Conservation (phyloP, 805 yeast species). For the Ascoidea asiatica region DNA sequence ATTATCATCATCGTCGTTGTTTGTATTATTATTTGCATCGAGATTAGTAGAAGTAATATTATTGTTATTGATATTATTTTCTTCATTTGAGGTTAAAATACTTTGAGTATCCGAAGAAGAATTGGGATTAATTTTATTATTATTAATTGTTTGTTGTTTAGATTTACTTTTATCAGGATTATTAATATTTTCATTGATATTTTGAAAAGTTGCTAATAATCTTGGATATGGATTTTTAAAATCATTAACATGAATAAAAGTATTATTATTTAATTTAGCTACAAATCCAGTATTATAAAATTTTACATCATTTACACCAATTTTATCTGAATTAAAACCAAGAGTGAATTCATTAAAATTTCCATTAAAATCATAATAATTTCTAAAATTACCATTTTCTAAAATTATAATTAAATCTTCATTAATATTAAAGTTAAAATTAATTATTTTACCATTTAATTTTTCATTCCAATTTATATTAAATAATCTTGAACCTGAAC, state of each 20-base stretch:
- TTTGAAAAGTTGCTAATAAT: conserved; percentile 11
- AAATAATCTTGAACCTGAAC: conserved; percentile 18
- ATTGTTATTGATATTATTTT: neutral
- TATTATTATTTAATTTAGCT: conserved; percentile 24
- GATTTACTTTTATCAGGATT: conserved; percentile 2
- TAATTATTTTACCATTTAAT: conserved; percentile 39
- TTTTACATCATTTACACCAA: conserved; percentile 21
- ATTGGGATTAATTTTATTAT: neutral
- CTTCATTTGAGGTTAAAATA: neutral
- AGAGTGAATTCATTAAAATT: conserved; percentile 43
- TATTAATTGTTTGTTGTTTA: neutral
- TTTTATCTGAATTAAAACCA: conserved; percentile 19
- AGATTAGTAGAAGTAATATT: neutral
- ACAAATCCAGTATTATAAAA: conserved; percentile 32
- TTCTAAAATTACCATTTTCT: conserved; percentile 36
- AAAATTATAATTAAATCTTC: conserved; percentile 47
- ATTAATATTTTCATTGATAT: conserved; percentile 7
- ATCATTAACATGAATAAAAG: conserved; percentile 26
- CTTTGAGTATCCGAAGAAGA: neutral
- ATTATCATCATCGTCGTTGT: neutral
- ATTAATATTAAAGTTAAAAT: conserved; percentile 34
- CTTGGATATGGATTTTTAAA: conserved; percentile 22
- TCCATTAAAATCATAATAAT: conserved; percentile 53
- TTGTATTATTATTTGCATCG: neutral
- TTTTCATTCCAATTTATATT: conserved; percentile 27